Conservation (phyloP, 78 protist species). For the Planoprotostelium fungivorum region DNA sequence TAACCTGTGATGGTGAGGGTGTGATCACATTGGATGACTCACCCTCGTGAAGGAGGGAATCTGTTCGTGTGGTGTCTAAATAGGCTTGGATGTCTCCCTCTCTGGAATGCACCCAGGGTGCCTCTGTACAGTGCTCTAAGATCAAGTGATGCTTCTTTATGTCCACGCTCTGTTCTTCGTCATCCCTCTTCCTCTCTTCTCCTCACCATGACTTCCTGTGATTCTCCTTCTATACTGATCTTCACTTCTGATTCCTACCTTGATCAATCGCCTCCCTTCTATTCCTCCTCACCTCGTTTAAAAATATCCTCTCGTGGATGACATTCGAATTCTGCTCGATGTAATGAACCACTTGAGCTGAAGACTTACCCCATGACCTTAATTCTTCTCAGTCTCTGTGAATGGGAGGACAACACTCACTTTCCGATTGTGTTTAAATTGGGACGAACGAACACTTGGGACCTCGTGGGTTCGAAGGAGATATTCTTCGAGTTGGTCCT, state of each 20-base stretch:
- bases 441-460: neutral
- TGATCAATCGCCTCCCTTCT: too few species aligned
- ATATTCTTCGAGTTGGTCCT: neutral
- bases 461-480: neutral
- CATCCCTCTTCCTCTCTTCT: too few species aligned
- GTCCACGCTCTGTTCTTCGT: neutral
- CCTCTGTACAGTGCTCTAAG: neutral
- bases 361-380: neutral
- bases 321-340: neutral
- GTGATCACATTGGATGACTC: too few species aligned
- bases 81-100: constrained; percentile 1
- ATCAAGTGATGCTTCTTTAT: constrained; percentile 5
- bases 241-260: too few species aligned
- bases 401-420: neutral
- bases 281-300: too few species aligned
- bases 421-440: neutral
- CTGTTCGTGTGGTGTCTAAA: constrained; percentile 8
- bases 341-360: neutral
- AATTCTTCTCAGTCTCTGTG: neutral
- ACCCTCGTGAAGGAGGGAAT: neutral
- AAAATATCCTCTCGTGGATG: neutral
- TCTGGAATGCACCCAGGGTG: neutral
- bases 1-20: too few species aligned
- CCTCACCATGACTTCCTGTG: too few species aligned
- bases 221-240: too few species aligned